phyloP scores from a whole-genome alignment of 23 red algal genomes.

The Gracilaria gracilis region DNA sequence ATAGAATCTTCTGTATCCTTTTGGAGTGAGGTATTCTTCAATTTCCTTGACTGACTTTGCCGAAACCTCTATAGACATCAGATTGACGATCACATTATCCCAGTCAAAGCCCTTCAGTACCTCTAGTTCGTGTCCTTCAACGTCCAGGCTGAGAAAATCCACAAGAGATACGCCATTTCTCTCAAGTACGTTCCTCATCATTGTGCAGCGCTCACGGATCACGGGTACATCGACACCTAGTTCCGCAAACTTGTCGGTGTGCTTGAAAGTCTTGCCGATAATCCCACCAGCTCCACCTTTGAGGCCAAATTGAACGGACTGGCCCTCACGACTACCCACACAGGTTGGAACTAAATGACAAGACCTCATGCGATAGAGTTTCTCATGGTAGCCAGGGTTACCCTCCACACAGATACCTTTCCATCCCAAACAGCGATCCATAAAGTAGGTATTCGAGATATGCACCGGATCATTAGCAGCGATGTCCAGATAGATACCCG shows the following conservation, averaged over 20 bases:
- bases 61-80: constrained; percentile 47
- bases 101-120: constrained; percentile 69
- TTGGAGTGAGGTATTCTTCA: constrained; percentile 20
- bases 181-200: constrained; percentile 36
- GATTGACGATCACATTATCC: constrained; percentile 40
- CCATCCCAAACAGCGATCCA: constrained; percentile 75
- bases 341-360: constrained; percentile 69
- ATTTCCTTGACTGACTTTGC: constrained; percentile 25
- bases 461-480: constrained; percentile 66
- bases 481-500: constrained; percentile 65
- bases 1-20: neutral
- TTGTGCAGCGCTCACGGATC: constrained; percentile 58
- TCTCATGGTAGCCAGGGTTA: constrained; percentile 60
- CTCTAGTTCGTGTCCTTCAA: constrained; percentile 69
- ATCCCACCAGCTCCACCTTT: constrained; percentile 60
- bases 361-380: constrained; percentile 53
- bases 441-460: constrained; percentile 72
- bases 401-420: constrained; percentile 75
- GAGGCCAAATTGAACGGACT: constrained; percentile 57
- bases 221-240: neutral
- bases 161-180: constrained; percentile 31
- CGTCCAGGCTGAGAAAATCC: constrained; percentile 70
- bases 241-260: constrained; percentile 50
- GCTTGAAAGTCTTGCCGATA: constrained; percentile 56
- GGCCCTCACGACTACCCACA: constrained; percentile 49